Evolutionary conservation across 2,329 filamentous ascomycete genomes (phyloP).

Genomic region (Phialophora chinensis): DNA sequence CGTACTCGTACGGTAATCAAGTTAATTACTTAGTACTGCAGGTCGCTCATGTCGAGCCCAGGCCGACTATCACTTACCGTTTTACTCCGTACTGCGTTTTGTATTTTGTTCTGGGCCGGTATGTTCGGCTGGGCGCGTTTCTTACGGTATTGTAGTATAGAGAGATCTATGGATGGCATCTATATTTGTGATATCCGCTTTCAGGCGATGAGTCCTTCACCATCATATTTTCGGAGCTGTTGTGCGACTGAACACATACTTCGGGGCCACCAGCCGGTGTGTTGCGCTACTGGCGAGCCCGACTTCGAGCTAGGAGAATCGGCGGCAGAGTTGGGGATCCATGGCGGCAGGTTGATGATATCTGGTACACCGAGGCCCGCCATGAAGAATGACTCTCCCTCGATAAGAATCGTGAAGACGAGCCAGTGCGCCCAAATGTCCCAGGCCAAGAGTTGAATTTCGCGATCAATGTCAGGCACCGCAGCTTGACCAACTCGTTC

Average conservation of each 20-base stretch:
- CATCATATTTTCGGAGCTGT: conserved; percentile 12
- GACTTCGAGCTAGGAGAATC: neutral
- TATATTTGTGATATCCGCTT: neutral
- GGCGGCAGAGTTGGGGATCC: neutral
- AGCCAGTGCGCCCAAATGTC: conserved; percentile 29
- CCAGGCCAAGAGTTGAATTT: conserved; percentile 26
- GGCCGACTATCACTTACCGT: too few relatives aligned
- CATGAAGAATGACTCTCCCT: conserved; percentile 18
- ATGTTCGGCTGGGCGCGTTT: too few relatives aligned
- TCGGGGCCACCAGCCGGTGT: conserved; percentile 11
- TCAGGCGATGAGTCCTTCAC: neutral
- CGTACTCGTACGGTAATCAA: too few relatives aligned
- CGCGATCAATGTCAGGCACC: conserved; percentile 5
- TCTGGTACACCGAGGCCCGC: conserved; percentile 19
- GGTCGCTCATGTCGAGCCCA: too few relatives aligned
- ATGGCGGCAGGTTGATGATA: conserved; percentile 16
- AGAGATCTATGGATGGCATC: neutral
- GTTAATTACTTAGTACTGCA: too few relatives aligned
- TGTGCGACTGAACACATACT: conserved; percentile 20
- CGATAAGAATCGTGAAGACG: conserved; percentile 24
- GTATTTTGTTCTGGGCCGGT: too few relatives aligned
- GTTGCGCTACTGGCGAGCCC: neutral
- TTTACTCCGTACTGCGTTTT: too few relatives aligned
- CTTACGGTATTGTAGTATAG: neutral
- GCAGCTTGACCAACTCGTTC: neutral